A percentile compares a stretch with the other conserved stretches of the same genome.
Conservation (phyloP, 2,329 filamentous ascomycete genomes). For the Colletotrichum euphorbiae region DNA sequence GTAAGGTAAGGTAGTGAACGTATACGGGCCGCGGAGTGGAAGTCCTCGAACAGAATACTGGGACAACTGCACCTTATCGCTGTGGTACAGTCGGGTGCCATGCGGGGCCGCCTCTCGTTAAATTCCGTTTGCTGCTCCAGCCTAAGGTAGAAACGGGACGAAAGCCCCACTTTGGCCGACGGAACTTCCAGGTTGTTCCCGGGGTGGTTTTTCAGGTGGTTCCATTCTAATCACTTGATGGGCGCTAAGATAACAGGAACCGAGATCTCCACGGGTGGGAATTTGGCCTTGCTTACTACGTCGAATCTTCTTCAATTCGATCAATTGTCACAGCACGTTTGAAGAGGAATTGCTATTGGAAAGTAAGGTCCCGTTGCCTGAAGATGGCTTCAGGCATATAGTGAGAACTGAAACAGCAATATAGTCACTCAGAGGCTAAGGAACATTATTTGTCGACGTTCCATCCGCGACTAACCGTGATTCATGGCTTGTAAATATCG, state of each 20-base stretch:
- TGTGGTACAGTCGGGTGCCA: not conserved
- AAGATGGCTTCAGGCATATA: not conserved
- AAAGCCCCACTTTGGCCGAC: slow-evolving; percentile 9
- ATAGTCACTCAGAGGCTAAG: not conserved
- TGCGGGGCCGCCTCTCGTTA: slow-evolving; percentile 14
- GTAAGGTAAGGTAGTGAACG: too few species aligned
- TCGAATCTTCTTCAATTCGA: too few species aligned
- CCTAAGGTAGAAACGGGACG: not conserved
- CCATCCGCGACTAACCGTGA: not conserved
- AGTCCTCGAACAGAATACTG: slow-evolving; percentile 6
- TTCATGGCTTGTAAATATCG: not conserved
- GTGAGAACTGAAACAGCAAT: not conserved
- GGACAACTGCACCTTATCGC: slow-evolving; percentile 11
- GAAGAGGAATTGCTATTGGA: too few species aligned
- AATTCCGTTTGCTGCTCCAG: slow-evolving; percentile 5
- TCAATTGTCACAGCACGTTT: too few species aligned
- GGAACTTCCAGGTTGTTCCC: not conserved
- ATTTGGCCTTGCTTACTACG: not conserved
- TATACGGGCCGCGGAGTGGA: not conserved
- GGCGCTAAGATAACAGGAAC: too few species aligned
- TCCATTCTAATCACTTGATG: not conserved
- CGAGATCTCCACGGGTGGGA: too few species aligned
- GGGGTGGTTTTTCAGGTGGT: not conserved
- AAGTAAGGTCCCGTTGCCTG: not conserved
- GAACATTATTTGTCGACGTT: not conserved